These are phyloP conservation scores for Lentinula lateritia DNA, from an alignment of 768 basidiomycete species.

Conservation along the genomic window DNA sequence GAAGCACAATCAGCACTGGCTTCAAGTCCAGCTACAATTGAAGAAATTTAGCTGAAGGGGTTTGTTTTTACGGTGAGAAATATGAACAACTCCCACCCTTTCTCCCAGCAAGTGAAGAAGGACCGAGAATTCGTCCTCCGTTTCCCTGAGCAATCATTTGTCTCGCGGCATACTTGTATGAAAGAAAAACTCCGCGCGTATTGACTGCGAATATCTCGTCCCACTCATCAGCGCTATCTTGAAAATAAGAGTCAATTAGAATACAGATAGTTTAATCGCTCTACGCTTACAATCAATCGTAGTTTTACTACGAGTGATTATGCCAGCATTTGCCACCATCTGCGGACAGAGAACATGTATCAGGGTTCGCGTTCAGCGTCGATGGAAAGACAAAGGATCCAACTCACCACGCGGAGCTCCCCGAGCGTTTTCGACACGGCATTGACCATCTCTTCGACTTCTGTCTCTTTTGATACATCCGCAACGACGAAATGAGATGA, in stretches of 20 bases:
- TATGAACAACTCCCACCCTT: neutral
- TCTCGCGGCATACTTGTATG: slow-evolving; percentile 30
- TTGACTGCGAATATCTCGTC: slow-evolving; percentile 23
- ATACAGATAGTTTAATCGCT: neutral
- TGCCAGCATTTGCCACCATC: slow-evolving; percentile 22
- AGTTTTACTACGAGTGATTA: neutral
- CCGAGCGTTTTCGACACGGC: no score
- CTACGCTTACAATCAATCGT: neutral
- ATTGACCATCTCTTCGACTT: slow-evolving; percentile 15
- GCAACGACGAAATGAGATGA: slow-evolving; percentile 12
- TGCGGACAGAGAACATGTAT: neutral
- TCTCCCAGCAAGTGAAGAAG: slow-evolving; percentile 10
- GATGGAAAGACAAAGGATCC: no score
- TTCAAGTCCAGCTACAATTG: neutral
- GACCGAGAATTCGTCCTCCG: slow-evolving; percentile 29
- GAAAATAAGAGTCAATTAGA: neutral
- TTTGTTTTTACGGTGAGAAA: no score
- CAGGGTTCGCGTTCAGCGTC: neutral
- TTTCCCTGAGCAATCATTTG: slow-evolving; percentile 30
- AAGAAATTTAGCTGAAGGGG: neutral
- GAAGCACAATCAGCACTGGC: slow-evolving; percentile 23
- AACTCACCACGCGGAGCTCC: no score
- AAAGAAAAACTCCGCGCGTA: slow-evolving; percentile 23
- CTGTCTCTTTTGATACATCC: slow-evolving; percentile 16
- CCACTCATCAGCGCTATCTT: slow-evolving; percentile 12